Evolutionary conservation across 2,329 filamentous ascomycete species (phyloP), one percentile per base, ranked within the genome.

Genomic region (Sarocladiaceae sp.): DNA sequence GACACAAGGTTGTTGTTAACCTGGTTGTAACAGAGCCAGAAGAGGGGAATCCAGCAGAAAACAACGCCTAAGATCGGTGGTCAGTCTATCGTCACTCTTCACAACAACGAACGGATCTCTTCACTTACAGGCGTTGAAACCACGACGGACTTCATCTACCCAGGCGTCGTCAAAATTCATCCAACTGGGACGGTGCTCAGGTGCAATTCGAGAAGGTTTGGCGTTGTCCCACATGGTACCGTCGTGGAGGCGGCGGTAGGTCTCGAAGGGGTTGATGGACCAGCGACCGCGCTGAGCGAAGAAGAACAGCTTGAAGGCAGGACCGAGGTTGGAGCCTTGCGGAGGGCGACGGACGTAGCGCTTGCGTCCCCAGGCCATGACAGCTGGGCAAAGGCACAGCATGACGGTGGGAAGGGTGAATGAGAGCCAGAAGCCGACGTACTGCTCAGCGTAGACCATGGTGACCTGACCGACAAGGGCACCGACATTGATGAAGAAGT

Each of bases 121-220:
- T n/a, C n/a, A n/a, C n/a, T n/a, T n/a, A 64, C 85, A 88, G 15
- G 85, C 85, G 52, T 76, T 73, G 57, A 88, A 76, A 8, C 86
- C 87, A 68, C 87, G 83, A 39, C 75, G 75, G 25, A 90, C 78
- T 64, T 90, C 86, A 62, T 89, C 87, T 33, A 92, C 87, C 86
- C 86, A 92, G 18, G 79, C 80, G 58, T 92, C 88, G 56, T 91
- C 86, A 59, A 90, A 90, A 2, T 79, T 86, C 84, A 91, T 91
- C 85, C 86, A 90, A 1, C 59, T 58, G 0, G 83, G 87, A 33
- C 80, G 81, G 47, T 70, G 68, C 18, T 69, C 69, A 37, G 76
- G 71, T 20, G 74, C 72, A 35, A 87, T 77, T n/a, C 71, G 70
- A 57, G 80, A 86, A 1, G 87, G 87, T 73, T 88, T 89, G 54